Evolutionary conservation across 768 basidiomycete genomes (phyloP).

Genomic region (Suillus discolor): DNA sequence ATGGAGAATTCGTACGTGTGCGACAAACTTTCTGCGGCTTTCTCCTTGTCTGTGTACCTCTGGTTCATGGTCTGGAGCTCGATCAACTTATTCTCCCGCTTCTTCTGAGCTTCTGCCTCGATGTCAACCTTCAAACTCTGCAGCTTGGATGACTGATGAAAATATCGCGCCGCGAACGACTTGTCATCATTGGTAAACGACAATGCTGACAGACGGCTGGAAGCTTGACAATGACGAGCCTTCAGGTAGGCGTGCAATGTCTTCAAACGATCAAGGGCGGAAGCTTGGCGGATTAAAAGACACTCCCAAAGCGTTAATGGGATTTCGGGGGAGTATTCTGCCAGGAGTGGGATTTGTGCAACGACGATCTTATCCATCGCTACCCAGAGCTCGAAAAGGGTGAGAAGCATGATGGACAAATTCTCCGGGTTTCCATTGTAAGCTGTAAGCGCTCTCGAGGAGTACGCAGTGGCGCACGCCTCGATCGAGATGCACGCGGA

Average conservation of each 20-base stretch:
- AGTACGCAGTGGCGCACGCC: conserved; percentile 31
- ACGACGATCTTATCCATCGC: conserved; percentile 33
- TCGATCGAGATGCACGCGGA: conserved; percentile 23
- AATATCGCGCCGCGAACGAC: conserved; percentile 40
- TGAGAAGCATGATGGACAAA: conserved; percentile 45
- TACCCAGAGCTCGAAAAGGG: conserved; percentile 38
- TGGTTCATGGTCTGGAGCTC: conserved; percentile 16
- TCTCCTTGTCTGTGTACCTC: not conserved
- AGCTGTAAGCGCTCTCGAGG: conserved; percentile 20
- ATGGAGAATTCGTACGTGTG: not conserved
- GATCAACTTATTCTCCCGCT: conserved; percentile 25
- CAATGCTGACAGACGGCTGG: not conserved
- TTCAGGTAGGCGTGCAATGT: conserved; percentile 35
- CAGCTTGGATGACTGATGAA: conserved; percentile 23
- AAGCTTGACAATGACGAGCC: conserved; percentile 26
- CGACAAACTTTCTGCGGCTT: not conserved
- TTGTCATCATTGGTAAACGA: conserved; percentile 5
- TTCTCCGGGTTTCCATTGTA: conserved; percentile 41
- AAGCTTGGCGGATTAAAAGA: conserved; percentile 31
- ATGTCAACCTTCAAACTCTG: conserved; percentile 33
- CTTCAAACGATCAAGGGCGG: conserved; percentile 31
- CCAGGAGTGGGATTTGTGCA: conserved; percentile 27
- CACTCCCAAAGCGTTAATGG: conserved; percentile 26
- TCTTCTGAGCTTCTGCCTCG: conserved; percentile 23
- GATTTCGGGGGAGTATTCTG: conserved; percentile 37